phyloP scores from a whole-genome alignment of 352 stramenopile genomes.

The Phytophthora ohioensis region DNA sequence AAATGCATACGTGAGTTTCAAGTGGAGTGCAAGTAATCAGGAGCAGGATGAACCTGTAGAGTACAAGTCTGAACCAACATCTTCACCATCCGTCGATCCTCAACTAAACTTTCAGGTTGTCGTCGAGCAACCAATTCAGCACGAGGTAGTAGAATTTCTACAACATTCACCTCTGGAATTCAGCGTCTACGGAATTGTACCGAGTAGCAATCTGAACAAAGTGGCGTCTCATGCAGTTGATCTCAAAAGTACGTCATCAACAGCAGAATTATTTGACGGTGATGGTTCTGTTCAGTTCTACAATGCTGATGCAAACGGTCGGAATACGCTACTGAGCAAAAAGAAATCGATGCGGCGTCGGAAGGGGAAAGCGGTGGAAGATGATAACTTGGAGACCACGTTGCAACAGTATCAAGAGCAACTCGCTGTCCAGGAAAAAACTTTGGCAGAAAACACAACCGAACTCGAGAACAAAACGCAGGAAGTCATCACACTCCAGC shows the following conservation, averaged over 20 bases:
- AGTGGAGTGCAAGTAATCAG: conserved; percentile 39
- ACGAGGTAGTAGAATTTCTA: conserved; percentile 56
- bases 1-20: conserved; percentile 65
- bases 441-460: conserved; percentile 67
- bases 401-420: conserved; percentile 61
- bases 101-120: conserved; percentile 64
- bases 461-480: conserved; percentile 65
- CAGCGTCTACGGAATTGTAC: conserved; percentile 72
- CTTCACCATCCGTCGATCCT: conserved; percentile 65
- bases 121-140: conserved; percentile 63
- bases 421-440: conserved; percentile 58
- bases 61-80: conserved; percentile 56
- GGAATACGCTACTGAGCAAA: conserved; percentile 51
- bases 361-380: conserved; percentile 39
- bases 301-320: conserved; percentile 52
- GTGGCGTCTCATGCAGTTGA: conserved; percentile 63
- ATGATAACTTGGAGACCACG: conserved; percentile 38
- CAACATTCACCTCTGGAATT: conserved; percentile 63
- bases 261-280: conserved; percentile 33
- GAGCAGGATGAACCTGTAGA: conserved; percentile 31
- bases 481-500: conserved; percentile 54
- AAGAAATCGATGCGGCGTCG: conserved; percentile 58
- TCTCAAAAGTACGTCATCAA: conserved; percentile 26
- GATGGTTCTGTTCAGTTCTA: conserved; percentile 59
- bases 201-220: conserved; percentile 80